Evolutionary conservation across 2,329 filamentous ascomycete species (phyloP).

Genomic region (Colletotrichum musicola): DNA sequence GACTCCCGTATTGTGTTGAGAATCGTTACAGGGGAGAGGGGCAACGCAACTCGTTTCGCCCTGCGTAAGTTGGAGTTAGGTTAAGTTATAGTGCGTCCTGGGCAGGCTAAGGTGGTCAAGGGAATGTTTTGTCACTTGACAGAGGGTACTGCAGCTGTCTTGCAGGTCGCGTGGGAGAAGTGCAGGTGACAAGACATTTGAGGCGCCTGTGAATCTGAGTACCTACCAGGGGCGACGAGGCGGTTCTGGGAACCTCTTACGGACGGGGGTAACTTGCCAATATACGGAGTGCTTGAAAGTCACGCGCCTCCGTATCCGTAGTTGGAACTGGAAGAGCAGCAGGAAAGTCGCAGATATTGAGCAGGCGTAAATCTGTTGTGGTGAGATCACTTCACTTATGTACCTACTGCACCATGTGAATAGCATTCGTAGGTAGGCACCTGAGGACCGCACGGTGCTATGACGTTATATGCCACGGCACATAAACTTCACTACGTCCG

Average conservation of each 20-base stretch:
- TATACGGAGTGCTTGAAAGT: too few relatives aligned
- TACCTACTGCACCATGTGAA: too few relatives aligned
- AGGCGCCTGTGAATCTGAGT: neutral
- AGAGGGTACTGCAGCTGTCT: constrained; percentile 13
- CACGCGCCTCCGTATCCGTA: too few relatives aligned
- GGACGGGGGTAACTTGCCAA: too few relatives aligned
- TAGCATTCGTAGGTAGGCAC: too few relatives aligned
- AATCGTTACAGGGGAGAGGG: neutral
- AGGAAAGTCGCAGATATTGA: too few relatives aligned
- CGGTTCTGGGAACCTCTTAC: neutral
- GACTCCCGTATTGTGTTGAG: neutral
- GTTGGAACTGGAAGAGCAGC: too few relatives aligned
- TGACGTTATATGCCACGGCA: too few relatives aligned
- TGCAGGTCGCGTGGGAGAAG: constrained; percentile 5
- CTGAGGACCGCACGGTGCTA: too few relatives aligned
- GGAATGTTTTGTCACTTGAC: constrained; percentile 8
- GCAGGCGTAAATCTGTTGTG: too few relatives aligned
- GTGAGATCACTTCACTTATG: too few relatives aligned
- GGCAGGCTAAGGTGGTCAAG: neutral
- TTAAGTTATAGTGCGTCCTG: neutral
- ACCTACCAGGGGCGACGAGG: constrained; percentile 10
- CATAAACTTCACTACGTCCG: too few relatives aligned
- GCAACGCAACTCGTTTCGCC: neutral
- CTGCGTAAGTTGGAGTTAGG: neutral
- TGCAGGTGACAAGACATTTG: constrained; percentile 24